Evolutionary conservation across 371 early-diverging fungal species (phyloP), one percentile per base, ranked within the genome.

Genomic region (Rhizomucor miehei): DNA sequence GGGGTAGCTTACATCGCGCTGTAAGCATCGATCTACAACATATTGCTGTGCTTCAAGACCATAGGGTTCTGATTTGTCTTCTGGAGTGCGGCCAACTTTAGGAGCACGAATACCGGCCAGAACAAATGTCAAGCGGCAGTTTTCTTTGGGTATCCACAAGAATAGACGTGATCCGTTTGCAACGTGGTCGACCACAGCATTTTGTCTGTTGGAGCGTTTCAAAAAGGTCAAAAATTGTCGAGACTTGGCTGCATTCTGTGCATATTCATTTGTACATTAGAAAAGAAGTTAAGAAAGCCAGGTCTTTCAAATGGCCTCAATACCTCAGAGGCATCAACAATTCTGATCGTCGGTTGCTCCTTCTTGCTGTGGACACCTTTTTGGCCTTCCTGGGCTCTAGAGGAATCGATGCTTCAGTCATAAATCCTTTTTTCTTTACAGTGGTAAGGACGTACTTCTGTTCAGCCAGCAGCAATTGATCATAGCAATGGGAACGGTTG

Each of bases 101-200:
- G 87, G 92, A 59, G 80, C 88, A 56, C 82, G 91, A 57, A 84
- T 75, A 47, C 87, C 87, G 29, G 86, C 88, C 20, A 98, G 75
- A 0, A 94, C 90, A 59, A 97, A 78, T 0, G 92, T 86, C 55
- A 98, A 62, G 52, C 88, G 85, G 62, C 83, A 85, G 66, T 87
- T 89, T 57, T 95, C 94, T 57, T 88, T 86, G 35, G 95, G 95
- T 10, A 95, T 75, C 65, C 80, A 82, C 21, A 97, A 63, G 52
- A 86, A 84, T 62, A 95, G 82, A 16, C 97, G 87, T 2, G 92
- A 89, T 2, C 92, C 95, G 56, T 85, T 89, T 16, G 88, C 77
- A 20, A 93, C 89, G 57, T 85, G 87, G 6, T 97, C 98, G 35
- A 97, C 95, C 1, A 95, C 84, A 41, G 87, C 95, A 11, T 65